A percentile compares a stretch with the other conserved stretches of the same genome.
Evolutionary conservation across 257 asterid genomes (phyloP).

Genomic region (Anisodus tanguticus): DNA sequence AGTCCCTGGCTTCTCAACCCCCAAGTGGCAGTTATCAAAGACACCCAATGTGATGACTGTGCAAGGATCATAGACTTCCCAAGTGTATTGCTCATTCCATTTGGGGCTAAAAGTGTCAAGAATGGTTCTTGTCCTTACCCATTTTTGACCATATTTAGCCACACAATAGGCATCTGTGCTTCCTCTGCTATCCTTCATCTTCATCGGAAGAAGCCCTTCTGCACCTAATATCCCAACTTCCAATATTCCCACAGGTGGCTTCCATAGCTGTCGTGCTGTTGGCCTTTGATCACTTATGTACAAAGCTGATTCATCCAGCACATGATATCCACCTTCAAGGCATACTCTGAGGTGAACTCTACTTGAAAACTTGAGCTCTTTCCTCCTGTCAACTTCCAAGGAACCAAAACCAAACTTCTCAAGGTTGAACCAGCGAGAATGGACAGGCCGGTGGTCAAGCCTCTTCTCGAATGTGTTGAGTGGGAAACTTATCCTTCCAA

Average conservation of each 20-base stretch:
- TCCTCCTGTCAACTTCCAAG: slow-evolving; percentile 56
- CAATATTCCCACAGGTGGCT: slow-evolving; percentile 66
- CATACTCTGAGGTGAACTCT: slow-evolving; percentile 68
- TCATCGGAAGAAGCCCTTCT: slow-evolving; percentile 76
- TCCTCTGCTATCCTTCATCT: slow-evolving; percentile 69
- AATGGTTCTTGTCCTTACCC: slow-evolving; percentile 75
- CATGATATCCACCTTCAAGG: slow-evolving; percentile 90
- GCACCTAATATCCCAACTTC: slow-evolving; percentile 78
- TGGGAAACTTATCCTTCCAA: slow-evolving; percentile 62
- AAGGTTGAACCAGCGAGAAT: slow-evolving; percentile 77
- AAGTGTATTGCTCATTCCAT: slow-evolving; percentile 82
- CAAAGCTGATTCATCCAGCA: slow-evolving; percentile 70
- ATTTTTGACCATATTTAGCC: slow-evolving; percentile 79
- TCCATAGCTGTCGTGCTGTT: slow-evolving; percentile 84
- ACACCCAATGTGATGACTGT: slow-evolving; percentile 75
- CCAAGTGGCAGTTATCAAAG: slow-evolving; percentile 69
- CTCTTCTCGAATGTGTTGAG: slow-evolving; percentile 60
- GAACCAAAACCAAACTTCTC: slow-evolving; percentile 55
- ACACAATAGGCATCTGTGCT: slow-evolving; percentile 79
- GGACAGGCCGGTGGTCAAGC: slow-evolving; percentile 74
- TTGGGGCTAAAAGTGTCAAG: slow-evolving; percentile 61
- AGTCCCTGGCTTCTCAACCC: slow-evolving; percentile 39
- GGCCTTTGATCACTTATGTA: slow-evolving; percentile 77
- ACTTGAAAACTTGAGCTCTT: slow-evolving; percentile 62
- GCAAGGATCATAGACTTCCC: slow-evolving; percentile 89